Conservation (phyloP, 345 rosid species). For the Pugionium dolabratum region DNA sequence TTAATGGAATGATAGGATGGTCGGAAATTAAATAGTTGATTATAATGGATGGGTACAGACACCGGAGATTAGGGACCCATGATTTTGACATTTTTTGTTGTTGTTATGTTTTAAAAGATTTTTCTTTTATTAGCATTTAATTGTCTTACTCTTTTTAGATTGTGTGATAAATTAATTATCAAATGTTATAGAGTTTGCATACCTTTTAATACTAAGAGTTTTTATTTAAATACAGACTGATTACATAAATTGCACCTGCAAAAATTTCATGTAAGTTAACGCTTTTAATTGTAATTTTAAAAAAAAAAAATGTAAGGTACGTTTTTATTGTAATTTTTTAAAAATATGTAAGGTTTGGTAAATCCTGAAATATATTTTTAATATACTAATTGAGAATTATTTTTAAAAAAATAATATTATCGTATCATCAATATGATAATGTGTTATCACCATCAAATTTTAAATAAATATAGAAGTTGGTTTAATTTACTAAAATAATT, state of each 20-base stretch:
- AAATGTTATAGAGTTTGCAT: too few relatives aligned
- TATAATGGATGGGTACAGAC: conserved; percentile 31
- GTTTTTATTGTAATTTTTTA: not conserved
- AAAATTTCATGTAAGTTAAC: not conserved
- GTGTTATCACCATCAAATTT: too few relatives aligned
- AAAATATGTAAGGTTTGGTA: not conserved
- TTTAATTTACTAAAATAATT: too few relatives aligned
- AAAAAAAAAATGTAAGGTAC: too few relatives aligned
- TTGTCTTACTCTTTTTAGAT: not conserved
- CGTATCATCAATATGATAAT: too few relatives aligned
- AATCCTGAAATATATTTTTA: not conserved
- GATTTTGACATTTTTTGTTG: conserved; percentile 21
- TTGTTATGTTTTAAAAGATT: not conserved
- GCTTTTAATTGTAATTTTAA: not conserved
- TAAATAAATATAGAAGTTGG: too few relatives aligned
- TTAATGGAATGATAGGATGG: conserved; percentile 18
- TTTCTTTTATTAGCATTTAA: not conserved
- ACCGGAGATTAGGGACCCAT: conserved; percentile 37
- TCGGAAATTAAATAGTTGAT: conserved; percentile 35
- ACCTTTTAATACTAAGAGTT: too few relatives aligned
- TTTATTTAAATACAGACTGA: too few relatives aligned
- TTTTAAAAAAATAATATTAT: too few relatives aligned
- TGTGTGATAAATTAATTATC: not conserved
- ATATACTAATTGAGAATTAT: too few relatives aligned
- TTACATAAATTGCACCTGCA: not conserved